Base-by-base conservation (phyloP, 1,139 yeast species). In the Debaryomycetaceae sp. region DNA sequence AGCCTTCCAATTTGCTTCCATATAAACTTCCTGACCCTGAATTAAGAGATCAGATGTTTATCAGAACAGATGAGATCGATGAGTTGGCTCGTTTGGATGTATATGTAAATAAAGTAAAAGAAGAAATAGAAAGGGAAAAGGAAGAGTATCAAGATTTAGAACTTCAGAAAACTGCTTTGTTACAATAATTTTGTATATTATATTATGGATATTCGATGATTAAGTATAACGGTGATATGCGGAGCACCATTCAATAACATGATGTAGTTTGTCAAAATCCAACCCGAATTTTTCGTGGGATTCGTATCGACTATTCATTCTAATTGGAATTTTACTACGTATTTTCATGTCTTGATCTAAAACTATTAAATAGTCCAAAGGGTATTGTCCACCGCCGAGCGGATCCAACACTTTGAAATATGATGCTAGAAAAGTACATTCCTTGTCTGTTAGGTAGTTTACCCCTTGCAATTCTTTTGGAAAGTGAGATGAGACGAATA, bases 1-100 rank as follows among this genome's bases (percentile, higher is more conserved):
- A 78, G 48, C 96, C 97, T 1, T 85, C 89, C 30, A 87, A 88
- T 42, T 58, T 85, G 44, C 66, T 90, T 39, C 95, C 95, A 0
- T 78, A 81, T 43, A 75, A 74, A 48, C 73, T 81, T 46, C 57
- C 76, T 2, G 76, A 69, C 40, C 72, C 71, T 3, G 65, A 62
- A 4, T 70, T 66, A 44, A 56, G 69, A 46, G 78, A 73, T 49
- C 78, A 71, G 47, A 76, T 73, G 48, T 74, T 60, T 48, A 62
- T 68, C 30, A 54, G 76, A 42, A 66, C 72, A 3, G 77, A 73
- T 47, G 98, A 91, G 59, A 72, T 72, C 30, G 96, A 90, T 51
- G 97, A 91, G 59, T 63, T 87, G 45, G 89, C 85, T 37, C 72
- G 96, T 46, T 70, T 88, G 44, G 82, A 84, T 17, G 74, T 80